Base-by-base conservation (phyloP, 2,329 filamentous ascomycete species). In the Botrytis medusae region DNA sequence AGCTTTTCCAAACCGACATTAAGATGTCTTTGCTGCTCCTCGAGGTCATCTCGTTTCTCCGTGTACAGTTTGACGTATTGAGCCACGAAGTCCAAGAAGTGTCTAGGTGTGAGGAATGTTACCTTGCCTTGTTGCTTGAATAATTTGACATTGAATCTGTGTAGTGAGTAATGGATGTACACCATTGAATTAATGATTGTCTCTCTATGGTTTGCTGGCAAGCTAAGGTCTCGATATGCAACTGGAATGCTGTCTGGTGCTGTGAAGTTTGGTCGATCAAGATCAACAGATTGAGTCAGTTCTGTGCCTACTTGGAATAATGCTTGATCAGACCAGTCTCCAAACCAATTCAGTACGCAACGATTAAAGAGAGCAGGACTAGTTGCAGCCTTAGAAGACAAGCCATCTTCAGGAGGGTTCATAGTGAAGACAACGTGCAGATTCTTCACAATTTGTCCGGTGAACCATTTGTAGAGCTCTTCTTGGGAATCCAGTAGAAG, bases 391-490 rank as follows among this genome's bases (percentile, higher is more conserved):
- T 98, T 98, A 46, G 94, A 97, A 2, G 93, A 96, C 14, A 99
- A 85, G 0, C 96, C 95, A 78, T 96, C 96, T 81, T 98, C 94
- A 0, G 96, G 97, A 22, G 96, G 96, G 83, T 99, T 99, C 96
- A 99, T 99, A 4, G 96, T 99, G 83, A 99, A 99, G 34, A 99
- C 96, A 65, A 99, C 96, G 80, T 99, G 96, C 59, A 99, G 85
- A 81, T 99, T 99, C 86, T 97, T 97, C 82, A 99, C 93, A 79
- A 99, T 98, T 82, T 99, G 96, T 79, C 97, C 93, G 0, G 97
- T 99, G 85, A 99, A 99, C 96, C 96, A 99, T 85, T 98, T 98
- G 87, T 99, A 99, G n/a, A 99, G 87, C 83, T 99, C 96, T 84
- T 99, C 97, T 78, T 97, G 95, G 1, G 96, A 98, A 84, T 99